Evolutionary conservation across 2,329 filamentous ascomycete genomes (phyloP), one percentile per base, ranked within the genome.

Genomic region (Xylaria sp.): DNA sequence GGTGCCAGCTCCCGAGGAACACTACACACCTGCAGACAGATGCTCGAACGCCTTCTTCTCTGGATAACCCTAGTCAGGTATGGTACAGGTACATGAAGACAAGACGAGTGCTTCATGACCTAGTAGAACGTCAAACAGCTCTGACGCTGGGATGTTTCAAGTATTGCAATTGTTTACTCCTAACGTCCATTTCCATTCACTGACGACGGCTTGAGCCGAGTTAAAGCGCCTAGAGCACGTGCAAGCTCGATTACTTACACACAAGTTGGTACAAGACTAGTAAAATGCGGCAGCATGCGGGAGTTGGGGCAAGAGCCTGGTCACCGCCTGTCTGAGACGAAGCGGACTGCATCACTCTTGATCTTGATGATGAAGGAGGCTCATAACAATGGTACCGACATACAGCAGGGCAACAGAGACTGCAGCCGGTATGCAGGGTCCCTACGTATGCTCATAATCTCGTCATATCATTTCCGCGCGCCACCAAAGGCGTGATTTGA

Each of bases 401-500:
- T 31, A 53, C 33, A 33, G 9, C 33, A 33, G 17, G 46, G 63
- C 46, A 26, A 59, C n/a, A 26, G 23, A 23, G 51, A 26, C 23
- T 33, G 36, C 42, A 42, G 26, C 20, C 33, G 15, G 9, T 31
- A 49, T 63, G 62, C 33, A 49, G 40, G 42, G 61, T 38, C 20
- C 53, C 28, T 42, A 40, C n/a, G 6, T 53, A 23, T 40, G 42
- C 31, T 51, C 49, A 23, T 54, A 40, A 33, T 63, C 36, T 15
- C 38, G 26, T 48, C 49, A 56, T 57, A 13, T 42, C 60, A 44
- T 56, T 59, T 33, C 26, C 26, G 23, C 73, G 90, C 92, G 81
- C 42, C 44, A 60, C 28, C 26, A 10, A 23, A 20, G 48, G 42
- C 36, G 40, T 88, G 59, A 48, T 40, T 9, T 44, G 17, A 53